A percentile compares a stretch with the other conserved stretches of the same genome.
These are phyloP conservation scores for Capsella bursapastoris DNA, from an alignment of 345 rosid genomes.

Conservation along the genomic window DNA sequence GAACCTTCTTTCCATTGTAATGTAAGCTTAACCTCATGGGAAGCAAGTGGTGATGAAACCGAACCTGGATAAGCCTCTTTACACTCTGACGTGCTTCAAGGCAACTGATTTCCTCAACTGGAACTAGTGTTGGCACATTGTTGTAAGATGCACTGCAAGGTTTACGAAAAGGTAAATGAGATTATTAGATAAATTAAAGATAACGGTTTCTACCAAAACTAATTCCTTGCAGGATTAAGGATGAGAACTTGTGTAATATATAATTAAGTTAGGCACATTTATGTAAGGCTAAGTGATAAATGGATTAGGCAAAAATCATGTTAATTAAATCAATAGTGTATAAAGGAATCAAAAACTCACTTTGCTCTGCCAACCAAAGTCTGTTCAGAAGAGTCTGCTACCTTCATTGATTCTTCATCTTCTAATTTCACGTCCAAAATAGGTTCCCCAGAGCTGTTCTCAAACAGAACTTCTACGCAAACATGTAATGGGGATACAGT, in stretches of 20 bases:
- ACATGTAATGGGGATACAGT: conserved; percentile 64
- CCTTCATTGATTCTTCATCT: conserved; percentile 63
- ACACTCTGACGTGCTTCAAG: conserved; percentile 67
- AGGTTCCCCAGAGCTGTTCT: conserved; percentile 71
- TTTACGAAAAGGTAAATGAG: neutral
- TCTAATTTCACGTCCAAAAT: conserved; percentile 59
- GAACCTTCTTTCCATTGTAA: conserved; percentile 61
- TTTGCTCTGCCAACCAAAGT: conserved; percentile 55
- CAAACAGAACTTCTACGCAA: conserved; percentile 68
- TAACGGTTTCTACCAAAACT: conserved; percentile 21
- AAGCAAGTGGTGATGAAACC: conserved; percentile 88
- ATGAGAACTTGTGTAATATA: conserved; percentile 15
- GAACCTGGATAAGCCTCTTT: conserved; percentile 72
- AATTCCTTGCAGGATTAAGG: neutral
- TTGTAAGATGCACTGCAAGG: conserved; percentile 57
- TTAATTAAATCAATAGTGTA: neutral
- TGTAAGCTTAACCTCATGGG: conserved; percentile 72
- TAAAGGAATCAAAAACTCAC: conserved; percentile 49
- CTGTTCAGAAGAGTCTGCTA: conserved; percentile 56
- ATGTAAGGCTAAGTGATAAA: neutral
- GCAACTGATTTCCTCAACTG: conserved; percentile 69
- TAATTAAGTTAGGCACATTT: conserved; percentile 7
- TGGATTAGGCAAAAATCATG: neutral
- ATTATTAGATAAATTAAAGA: conserved; percentile 21
- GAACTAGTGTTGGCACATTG: conserved; percentile 64